A percentile compares a stretch with the other conserved stretches of the same genome.
Evolutionary conservation across 306 rosid species (phyloP).

Genomic region (Oxytropis ochrocephala): DNA sequence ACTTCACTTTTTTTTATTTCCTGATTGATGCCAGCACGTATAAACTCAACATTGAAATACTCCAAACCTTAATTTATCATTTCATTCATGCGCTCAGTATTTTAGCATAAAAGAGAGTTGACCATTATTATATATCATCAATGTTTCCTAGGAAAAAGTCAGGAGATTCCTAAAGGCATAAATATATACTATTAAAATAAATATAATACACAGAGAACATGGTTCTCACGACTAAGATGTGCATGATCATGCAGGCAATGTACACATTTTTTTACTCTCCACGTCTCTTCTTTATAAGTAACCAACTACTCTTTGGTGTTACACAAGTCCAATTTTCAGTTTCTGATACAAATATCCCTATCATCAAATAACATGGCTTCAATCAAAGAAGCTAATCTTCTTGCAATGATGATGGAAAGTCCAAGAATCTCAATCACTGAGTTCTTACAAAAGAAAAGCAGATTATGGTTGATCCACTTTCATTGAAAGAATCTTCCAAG

Average conservation of each 20-base stretch:
- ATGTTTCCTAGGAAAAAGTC: neutral
- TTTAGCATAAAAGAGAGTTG: neutral
- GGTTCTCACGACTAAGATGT: constrained; percentile 41
- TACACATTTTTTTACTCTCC: constrained; percentile 14
- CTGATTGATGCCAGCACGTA: constrained; percentile 39
- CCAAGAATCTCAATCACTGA: constrained; percentile 19
- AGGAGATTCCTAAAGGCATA: neutral
- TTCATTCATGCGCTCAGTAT: neutral
- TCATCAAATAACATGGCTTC: neutral
- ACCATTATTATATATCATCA: neutral
- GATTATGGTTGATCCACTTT: constrained; percentile 71
- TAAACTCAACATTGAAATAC: neutral
- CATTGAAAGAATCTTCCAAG: constrained; percentile 38
- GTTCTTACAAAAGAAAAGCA: constrained; percentile 53
- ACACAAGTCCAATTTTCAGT: constrained; percentile 24
- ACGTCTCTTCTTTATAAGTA: constrained; percentile 26
- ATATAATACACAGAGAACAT: constrained; percentile 16
- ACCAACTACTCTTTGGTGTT: neutral
- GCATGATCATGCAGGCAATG: constrained; percentile 25
- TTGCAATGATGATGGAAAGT: neutral
- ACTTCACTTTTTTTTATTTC: neutral
- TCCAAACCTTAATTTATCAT: neutral
- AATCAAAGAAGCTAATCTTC: neutral
- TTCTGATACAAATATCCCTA: constrained; percentile 16
- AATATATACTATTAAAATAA: neutral